Evolutionary conservation across 352 stramenopile genomes (phyloP), one percentile per base, ranked within the genome.

Genomic region (Phytopythium mirpurense): DNA sequence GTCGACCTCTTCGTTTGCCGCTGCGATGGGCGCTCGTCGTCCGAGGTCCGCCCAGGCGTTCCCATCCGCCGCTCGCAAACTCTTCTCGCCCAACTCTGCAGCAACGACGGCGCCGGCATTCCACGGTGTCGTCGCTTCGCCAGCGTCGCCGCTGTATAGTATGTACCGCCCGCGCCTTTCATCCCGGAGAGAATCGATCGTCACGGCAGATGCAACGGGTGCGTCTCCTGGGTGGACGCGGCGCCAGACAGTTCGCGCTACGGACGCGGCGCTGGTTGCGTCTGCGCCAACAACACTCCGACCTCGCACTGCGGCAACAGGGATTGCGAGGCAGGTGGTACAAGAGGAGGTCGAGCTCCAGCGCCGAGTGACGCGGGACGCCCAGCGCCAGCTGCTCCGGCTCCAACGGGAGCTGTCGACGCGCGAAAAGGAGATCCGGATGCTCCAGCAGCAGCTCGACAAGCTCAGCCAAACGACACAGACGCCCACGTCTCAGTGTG

Each of bases 291-390:
- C 63, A 57, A 36, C 63, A 48, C 23, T 52, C 32, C 60, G 60
- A 23, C 44, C 54, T 8, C 21, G 44, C 12, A 56, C 45, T 9
- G 32, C 53, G 5, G 51, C 49, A 16, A 29, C 47, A 21, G 59
- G 51, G 4, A 67, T 86, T 18, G 52, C 70, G 0, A 61, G 76
- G 27, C 68, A 51, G 0, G 62, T 86, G n/a, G 53, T 86, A 14
- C 70, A 65, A 24, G 68, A 88, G 48, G 77, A 88, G 54, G 79
- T 86, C 37, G 64, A 74, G 45, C 66, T 66, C 21, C 77, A 88
- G 56, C 68, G 77, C 19, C 50, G 51, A 15, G 60, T 85, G 9
- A 83, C 70, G 1, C 57, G 67, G 2, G 62, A 75, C 4, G 70
- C 71, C 0, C 72, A 85, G 40, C 68, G 62, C 7, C 63, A 83